A percentile compares a stretch with the other conserved stretches of the same genome.
phyloP scores from a whole-genome alignment of 2,329 filamentous ascomycete genomes.

The Sclerotinia trifoliorum region DNA sequence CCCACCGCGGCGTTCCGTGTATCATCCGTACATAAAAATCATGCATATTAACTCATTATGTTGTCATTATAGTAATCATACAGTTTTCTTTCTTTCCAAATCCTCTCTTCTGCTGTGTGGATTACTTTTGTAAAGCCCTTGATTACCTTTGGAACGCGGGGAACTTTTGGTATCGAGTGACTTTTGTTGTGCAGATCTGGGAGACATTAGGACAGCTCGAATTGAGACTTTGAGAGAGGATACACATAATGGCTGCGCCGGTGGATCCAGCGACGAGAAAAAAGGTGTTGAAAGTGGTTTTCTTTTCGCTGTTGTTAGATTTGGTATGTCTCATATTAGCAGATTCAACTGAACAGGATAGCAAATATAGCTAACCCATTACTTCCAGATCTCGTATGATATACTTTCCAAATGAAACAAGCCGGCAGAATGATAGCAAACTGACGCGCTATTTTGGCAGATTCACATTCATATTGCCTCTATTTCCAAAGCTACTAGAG shows the following conservation, averaged over 20 bases:
- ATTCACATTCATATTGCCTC: constrained; percentile 95
- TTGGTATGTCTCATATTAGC: constrained; percentile 57
- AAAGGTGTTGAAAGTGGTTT: constrained; percentile 81
- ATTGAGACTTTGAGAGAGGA: background rate
- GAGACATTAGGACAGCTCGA: no score
- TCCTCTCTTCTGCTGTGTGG: background rate
- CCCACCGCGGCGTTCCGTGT: background rate
- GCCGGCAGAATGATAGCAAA: background rate
- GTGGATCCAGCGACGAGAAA: constrained; percentile 63
- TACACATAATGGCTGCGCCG: constrained; percentile 35
- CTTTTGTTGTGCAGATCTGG: background rate
- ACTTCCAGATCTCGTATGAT: constrained; percentile 23
- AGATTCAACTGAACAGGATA: background rate
- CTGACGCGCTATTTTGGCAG: constrained; percentile 24
- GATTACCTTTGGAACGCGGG: background rate
- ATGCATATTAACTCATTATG: background rate
- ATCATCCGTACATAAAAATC: background rate
- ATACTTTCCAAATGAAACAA: background rate
- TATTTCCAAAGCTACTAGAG: constrained; percentile 91
- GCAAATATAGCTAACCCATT: constrained; percentile 15
- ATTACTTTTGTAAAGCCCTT: background rate
- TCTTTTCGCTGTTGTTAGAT: constrained; percentile 85
- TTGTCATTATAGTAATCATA: background rate
- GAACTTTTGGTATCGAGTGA: background rate
- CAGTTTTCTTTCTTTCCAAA: background rate